Base-by-base conservation (phyloP, 75 land plant species). In the Sequoiadendron giganteum region DNA sequence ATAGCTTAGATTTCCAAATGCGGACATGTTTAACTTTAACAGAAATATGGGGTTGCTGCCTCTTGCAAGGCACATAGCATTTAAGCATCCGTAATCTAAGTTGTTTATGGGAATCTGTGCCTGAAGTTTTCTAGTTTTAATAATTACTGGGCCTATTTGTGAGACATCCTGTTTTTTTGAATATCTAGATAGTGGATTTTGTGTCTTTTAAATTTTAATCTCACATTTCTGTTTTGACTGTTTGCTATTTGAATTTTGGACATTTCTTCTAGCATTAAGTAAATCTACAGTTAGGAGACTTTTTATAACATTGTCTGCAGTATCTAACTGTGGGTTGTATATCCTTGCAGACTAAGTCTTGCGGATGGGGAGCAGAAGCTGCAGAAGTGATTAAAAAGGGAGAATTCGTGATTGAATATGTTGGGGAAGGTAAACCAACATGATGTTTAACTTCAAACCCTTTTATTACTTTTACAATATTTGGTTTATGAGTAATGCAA, bases 301-400 rank as follows among this genome's bases (percentile, higher is more conserved):
- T 18, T 82, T 47, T 25, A 2, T 43, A 1, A 25, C 11, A 21
- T 43, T 47, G 10, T 82, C 84, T 3, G 2, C 2, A 14, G 84
- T 45, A 3, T 81, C 30, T 81, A 81, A 81, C 10, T 45, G n/a
- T 82, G 84, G 47, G 47, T 55, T 88, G 54, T 54, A 88, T 80
- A 40, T 88, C 65, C 76, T 86, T 88, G 73, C 92, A 98, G 99
- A 98, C 99, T 14, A 89, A 89, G 90, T 84, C 40, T 83, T 98
- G 99, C 92, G 99, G 99, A 83, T 98, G 99, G 99, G 99, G 99
- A 80, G 99, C 92, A 11, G 93, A 88, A 86, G 94, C 97, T 39
- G 92, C 92, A 49, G 99, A 97, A 87, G 42, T 88, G 10, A 93
- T 98, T 16, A 87, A 87, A 85, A 94, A 91, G 87, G 99, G 95